These are phyloP conservation scores for Tricharina praecox DNA, from an alignment of 495 filamentous ascomycete genomes.

Conservation along the genomic window DNA sequence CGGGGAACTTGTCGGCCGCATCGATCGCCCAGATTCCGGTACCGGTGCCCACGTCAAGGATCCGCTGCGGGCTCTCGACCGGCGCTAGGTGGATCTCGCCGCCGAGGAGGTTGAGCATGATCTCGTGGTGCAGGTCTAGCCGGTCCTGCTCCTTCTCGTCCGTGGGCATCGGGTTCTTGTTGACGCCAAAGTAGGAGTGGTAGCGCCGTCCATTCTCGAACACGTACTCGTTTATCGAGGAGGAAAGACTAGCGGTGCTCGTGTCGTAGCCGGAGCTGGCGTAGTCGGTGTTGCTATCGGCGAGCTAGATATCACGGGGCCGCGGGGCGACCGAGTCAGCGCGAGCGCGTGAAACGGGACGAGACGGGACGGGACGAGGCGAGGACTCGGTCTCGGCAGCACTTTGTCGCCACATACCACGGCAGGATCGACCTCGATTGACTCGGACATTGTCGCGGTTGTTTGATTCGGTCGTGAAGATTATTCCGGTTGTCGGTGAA, in stretches of 20 bases:
- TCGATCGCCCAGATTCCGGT: constrained; percentile 51
- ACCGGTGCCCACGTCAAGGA: too few relatives aligned
- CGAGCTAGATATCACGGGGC: constrained; percentile 1
- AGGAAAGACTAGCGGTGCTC: neutral
- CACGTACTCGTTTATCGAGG: neutral
- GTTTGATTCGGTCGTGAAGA: too few relatives aligned
- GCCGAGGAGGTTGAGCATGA: neutral
- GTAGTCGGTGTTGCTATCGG: neutral
- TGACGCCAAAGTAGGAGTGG: constrained; percentile 33
- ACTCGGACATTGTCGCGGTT: neutral
- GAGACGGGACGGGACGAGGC: too few relatives aligned
- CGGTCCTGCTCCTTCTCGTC: constrained; percentile 25
- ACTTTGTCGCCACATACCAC: too few relatives aligned
- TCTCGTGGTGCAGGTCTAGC: neutral
- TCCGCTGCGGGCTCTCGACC: constrained; percentile 12
- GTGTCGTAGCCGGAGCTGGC: neutral
- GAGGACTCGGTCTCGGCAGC: too few relatives aligned
- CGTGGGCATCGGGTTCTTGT: constrained; percentile 38
- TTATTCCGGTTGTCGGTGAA: too few relatives aligned
- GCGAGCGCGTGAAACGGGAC: too few relatives aligned
- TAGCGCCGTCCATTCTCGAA: constrained; percentile 31
- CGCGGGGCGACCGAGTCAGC: too few relatives aligned
- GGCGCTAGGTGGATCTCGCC: neutral
- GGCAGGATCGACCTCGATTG: neutral
- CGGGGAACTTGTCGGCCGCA: constrained; percentile 20